Base-by-base conservation (phyloP, 2,329 filamentous ascomycete genomes). In the Hymenoscyphus albidus region DNA sequence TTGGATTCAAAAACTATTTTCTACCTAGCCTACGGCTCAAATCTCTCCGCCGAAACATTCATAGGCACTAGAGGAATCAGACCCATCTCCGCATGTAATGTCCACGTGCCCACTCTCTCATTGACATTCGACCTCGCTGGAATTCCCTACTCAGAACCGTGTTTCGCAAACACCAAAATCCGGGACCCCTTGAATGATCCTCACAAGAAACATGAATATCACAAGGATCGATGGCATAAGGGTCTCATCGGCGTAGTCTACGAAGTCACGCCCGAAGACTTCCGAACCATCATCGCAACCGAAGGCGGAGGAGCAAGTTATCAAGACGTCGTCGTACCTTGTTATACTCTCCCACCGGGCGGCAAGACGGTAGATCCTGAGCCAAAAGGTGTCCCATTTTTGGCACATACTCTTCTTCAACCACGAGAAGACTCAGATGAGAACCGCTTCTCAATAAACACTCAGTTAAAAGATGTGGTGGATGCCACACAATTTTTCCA, bases 211-310 rank as follows among this genome's bases (percentile, higher is more conserved):
- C 2, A 22, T 38, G 35, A 58, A 64, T 83, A 83, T 69, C 79
- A 83, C 71, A 84, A 85, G 71, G 80, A 84, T 62, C 79, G 78
- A 62, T 96, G 92, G 93, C 80, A 87, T 68, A 93, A 93, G 73
- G 91, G 92, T 4, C 83, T 99, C 1, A 85, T 97, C 51, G 95
- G 95, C 31, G 92, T 97, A 16, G 95, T 98, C 3, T 99, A 99
- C 79, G 93, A 98, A 79, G 92, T 98, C 38, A 97, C 93, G 0
- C 80, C 83, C 18, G 77, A 83, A 55, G 95, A 99, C 78, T 99
- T 91, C 75, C 84, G 88, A 6, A 90, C 85, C 65, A 97, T 99
- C 70, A 89, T 98, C 66, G 88, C 88, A 5, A 97, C 93, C 5
- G 95, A 99, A 76, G 94, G 94, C 61, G 93, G 91, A 39, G 93